Percentiles rank a stretch among this genome's conserved stretches.
phyloP scores from a whole-genome alignment of 2,329 filamentous ascomycete species.

The Colletotrichum gloeosporioides region DNA sequence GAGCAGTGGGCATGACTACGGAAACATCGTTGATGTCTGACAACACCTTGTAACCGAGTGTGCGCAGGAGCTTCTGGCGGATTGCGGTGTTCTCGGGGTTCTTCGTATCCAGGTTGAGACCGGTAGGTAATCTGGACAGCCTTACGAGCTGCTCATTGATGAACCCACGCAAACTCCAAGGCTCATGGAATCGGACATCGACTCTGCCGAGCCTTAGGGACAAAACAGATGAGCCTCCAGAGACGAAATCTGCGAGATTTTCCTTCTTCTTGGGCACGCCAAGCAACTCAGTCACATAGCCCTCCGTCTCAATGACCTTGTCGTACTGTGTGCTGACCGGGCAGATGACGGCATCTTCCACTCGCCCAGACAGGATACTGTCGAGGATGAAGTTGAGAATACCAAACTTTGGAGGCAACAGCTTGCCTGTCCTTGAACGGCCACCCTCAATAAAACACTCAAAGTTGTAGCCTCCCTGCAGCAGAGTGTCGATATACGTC shows the following conservation, averaged over 20 bases:
- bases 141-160: slow-evolving; percentile 76
- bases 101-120: slow-evolving; percentile 50
- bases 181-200: slow-evolving; percentile 94
- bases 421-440: slow-evolving; percentile 89
- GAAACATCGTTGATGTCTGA: slow-evolving; percentile 95
- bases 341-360: slow-evolving; percentile 90
- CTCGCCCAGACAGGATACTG: slow-evolving; percentile 84
- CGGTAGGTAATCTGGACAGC: slow-evolving; percentile 54
- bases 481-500: slow-evolving; percentile 89
- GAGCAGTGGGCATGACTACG: slow-evolving; percentile 96
- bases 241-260: slow-evolving; percentile 88
- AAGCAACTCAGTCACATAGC: slow-evolving; percentile 92
- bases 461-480: slow-evolving; percentile 91
- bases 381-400: slow-evolving; percentile 93
- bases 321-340: slow-evolving; percentile 98
- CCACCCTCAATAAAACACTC: slow-evolving; percentile 98
- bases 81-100: slow-evolving; percentile 57
- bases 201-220: slow-evolving; percentile 89
- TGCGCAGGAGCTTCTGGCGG: slow-evolving; percentile 78
- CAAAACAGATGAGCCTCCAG: slow-evolving; percentile 81
- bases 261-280: slow-evolving; percentile 96
- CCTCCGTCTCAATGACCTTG: slow-evolving; percentile 97
- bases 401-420: slow-evolving; percentile 93
- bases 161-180: slow-evolving; percentile 88
- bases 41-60: slow-evolving; percentile 89